Percentiles rank a stretch among this genome's conserved stretches.
Conservation (phyloP, 2,329 filamentous ascomycete species). For the Xenoacremonium recifei region DNA sequence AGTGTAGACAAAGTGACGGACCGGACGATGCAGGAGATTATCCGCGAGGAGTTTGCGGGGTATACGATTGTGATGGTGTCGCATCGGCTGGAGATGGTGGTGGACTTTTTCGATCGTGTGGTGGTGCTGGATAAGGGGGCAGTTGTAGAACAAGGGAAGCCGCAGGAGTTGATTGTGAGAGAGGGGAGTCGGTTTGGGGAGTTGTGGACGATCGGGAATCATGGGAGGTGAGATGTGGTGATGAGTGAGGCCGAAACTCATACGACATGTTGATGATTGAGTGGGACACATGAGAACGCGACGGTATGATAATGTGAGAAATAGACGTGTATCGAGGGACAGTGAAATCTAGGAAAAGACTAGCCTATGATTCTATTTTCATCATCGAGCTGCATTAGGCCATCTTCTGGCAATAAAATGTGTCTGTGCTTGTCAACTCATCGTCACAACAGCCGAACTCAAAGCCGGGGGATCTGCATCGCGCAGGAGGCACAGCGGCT, state of each 20-base stretch:
- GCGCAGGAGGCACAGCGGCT: constrained; percentile 18
- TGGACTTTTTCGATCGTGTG: constrained; percentile 49
- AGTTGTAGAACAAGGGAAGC: constrained; percentile 39
- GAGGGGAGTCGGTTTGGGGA: constrained; percentile 29
- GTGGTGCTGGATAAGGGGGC: constrained; percentile 48
- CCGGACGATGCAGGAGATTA: constrained; percentile 39
- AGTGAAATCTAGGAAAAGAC: too few species aligned
- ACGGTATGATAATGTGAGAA: too few species aligned
- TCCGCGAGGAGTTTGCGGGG: constrained; percentile 35
- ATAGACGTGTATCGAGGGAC: too few species aligned
- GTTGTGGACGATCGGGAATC: constrained; percentile 28
- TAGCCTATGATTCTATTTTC: too few species aligned
- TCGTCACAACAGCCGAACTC: constrained; percentile 24
- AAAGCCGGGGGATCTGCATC: constrained; percentile 24
- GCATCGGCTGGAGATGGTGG: constrained; percentile 48
- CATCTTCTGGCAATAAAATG: too few species aligned
- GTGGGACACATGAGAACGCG: too few species aligned
- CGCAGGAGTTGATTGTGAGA: constrained; percentile 20
- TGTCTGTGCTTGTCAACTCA: constrained; percentile 8
- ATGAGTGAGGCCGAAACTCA: too few species aligned
- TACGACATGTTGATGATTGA: too few species aligned
- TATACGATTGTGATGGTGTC: constrained; percentile 55
- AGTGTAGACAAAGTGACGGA: constrained; percentile 43
- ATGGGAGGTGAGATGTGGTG: too few species aligned
- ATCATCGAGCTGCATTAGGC: too few species aligned